Conservation (phyloP, 139 green algal genomes). For the Chlorella sp. region DNA sequence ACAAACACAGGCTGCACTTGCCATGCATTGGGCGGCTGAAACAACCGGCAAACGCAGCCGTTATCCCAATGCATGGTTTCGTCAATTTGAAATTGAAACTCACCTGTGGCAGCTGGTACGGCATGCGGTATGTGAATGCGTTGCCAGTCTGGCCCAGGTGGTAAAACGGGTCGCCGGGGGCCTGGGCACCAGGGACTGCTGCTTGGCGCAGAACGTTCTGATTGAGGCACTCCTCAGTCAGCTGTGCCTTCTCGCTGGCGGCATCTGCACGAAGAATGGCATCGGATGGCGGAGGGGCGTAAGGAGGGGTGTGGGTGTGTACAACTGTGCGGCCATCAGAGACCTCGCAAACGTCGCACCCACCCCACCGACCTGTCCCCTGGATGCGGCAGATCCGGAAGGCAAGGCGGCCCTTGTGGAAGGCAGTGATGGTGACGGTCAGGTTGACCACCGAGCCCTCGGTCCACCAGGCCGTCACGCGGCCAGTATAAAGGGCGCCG, state of each 20-base stretch:
- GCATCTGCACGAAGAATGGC: conserved; percentile 14
- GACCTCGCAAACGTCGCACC: too few species aligned
- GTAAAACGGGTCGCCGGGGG: conserved; percentile 20
- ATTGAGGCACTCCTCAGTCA: conserved; percentile 44
- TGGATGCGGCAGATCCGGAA: conserved; percentile 44
- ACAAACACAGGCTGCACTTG: too few species aligned
- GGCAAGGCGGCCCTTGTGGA: conserved; percentile 56
- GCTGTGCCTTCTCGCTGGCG: conserved; percentile 34
- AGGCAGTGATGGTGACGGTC: conserved; percentile 42
- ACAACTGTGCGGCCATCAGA: too few species aligned
- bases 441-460: conserved; percentile 45
- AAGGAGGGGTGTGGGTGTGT: too few species aligned
- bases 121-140: conserved; percentile 36
- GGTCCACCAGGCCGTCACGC: conserved; percentile 3
- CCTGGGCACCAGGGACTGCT: conserved; percentile 19
- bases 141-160: conserved; percentile 28
- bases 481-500: conserved; percentile 11
- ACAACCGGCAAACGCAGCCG: too few species aligned
- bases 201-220: conserved; percentile 37
- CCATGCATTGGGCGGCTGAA: too few species aligned
- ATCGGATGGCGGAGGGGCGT: neutral
- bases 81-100: too few species aligned
- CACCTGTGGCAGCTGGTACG: conserved; percentile 50
- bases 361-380: neutral
- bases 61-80: too few species aligned